Percentiles rank a stretch among this genome's conserved stretches.
Evolutionary conservation across 208 protist genomes (phyloP).

Genomic region (Trypanosoma cruzi): DNA sequence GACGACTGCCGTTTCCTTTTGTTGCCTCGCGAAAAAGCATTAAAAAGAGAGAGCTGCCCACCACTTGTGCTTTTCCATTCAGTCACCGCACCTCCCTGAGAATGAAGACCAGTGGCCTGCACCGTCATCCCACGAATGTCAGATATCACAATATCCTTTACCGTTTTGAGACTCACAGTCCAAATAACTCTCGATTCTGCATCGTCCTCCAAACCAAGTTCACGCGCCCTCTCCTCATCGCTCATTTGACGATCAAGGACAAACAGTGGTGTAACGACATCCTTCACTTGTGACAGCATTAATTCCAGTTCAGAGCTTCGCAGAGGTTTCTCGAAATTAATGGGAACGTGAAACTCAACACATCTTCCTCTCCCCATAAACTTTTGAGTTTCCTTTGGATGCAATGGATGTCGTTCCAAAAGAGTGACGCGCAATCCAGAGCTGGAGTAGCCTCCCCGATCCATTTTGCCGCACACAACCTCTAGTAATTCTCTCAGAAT

Average conservation of each 20-base stretch:
- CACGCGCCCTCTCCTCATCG: constrained; percentile 39
- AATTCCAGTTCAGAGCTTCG: constrained; percentile 29
- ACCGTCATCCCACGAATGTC: constrained; percentile 88
- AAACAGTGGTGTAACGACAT: constrained; percentile 49
- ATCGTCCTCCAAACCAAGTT: constrained; percentile 38
- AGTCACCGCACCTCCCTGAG: background rate
- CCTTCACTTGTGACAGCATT: constrained; percentile 51
- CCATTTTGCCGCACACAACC: constrained; percentile 75
- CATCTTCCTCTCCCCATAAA: constrained; percentile 87
- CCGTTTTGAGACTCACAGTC: constrained; percentile 52
- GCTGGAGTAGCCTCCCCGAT: constrained; percentile 36
- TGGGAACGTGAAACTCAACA: constrained; percentile 74
- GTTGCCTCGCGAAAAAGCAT: constrained; percentile 43
- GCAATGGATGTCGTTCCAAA: constrained; percentile 80
- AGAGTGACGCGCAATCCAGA: constrained; percentile 67
- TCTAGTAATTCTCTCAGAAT: constrained; percentile 68
- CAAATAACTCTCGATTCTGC: constrained; percentile 34
- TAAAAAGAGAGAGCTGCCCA: constrained; percentile 55
- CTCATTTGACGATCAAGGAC: constrained; percentile 38
- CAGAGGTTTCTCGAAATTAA: constrained; percentile 56
- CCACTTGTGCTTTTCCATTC: constrained; percentile 19
- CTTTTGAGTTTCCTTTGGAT: constrained; percentile 79
- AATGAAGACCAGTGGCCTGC: constrained; percentile 59
- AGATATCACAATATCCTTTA: constrained; percentile 65
- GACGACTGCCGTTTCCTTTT: background rate